Base-by-base conservation (phyloP, 306 rosid genomes). In the Amphicarpaea edgeworthii region DNA sequence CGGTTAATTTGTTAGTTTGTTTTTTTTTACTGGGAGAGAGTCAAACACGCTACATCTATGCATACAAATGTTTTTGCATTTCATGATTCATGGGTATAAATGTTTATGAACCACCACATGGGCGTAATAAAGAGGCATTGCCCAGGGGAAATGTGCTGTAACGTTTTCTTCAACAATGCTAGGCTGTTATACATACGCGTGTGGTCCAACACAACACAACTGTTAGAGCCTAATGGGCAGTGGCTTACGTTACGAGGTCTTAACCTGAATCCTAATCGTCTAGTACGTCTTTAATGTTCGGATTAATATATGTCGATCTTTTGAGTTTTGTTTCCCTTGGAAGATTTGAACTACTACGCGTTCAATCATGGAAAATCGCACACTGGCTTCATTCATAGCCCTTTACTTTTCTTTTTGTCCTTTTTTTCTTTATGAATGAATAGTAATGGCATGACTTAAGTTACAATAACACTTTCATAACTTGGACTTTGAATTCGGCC, bases 101-200 rank as follows among this genome's bases (percentile, higher is more conserved):
- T n/a, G n/a, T n/a, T n/a, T n/a, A n/a, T n/a, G 5, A 51, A 11
- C 58, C 58, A 51, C 59, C 73, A 68, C 73, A 46, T 68, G 73
- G 11, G 30, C 4, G n/a, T 47, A 47, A n/a, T 68, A 24, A 68
- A 4, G 73, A 24, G 1, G 1, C 32, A 12, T 11, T 63, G n/a
- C 17, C 2, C 0, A 17, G 34, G 57, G 57, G 38, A 67, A 28
- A 43, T 26, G 8, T n/a, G 58, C 32, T 68, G 42, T 12, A 34
- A 34, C 40, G 40, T 34, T 34, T 34, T 34, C 40, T 34, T 34
- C 2, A 34, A 7, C 9, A 34, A 34, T 34, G 40, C 40, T 34
- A 34, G 40, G 40, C 9, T 34, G 40, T 34, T 34, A 34, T 47
- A 69, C 26, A 34, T 47, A 69, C 26, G n/a, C 12, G 30, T 12